A percentile compares a stretch with the other conserved stretches of the same genome.
These are phyloP conservation scores for Paragyromitra xinjiangensis DNA, from an alignment of 495 filamentous ascomycete species.

Conservation along the genomic window DNA sequence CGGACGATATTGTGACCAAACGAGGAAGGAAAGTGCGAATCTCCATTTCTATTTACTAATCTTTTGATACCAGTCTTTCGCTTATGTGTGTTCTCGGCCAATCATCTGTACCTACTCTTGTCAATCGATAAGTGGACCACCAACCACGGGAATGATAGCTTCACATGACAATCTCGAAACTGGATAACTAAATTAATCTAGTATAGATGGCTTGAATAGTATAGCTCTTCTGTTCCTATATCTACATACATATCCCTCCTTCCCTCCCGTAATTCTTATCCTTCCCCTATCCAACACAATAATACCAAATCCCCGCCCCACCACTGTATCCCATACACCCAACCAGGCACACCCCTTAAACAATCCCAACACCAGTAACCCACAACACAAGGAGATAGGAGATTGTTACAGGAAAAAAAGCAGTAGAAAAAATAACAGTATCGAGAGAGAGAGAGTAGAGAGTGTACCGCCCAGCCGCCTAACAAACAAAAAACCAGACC, in stretches of 20 bases:
- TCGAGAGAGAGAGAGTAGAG: constrained; percentile 22
- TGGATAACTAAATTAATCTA: neutral
- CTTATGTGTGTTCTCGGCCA: neutral
- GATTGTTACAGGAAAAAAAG: neutral
- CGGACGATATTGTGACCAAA: neutral
- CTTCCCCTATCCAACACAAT: neutral
- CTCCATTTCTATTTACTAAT: neutral
- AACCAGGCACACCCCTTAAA: constrained; percentile 1
- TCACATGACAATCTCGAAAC: constrained; percentile 7
- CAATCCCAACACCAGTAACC: constrained; percentile 27
- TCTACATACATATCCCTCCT: constrained; percentile 1
- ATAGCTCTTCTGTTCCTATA: constrained; percentile 9
- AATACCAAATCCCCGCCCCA: neutral
- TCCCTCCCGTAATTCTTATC: neutral
- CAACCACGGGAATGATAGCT: neutral
- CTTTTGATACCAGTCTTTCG: neutral
- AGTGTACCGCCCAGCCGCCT: constrained; percentile 6
- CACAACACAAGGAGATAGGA: constrained; percentile 28
- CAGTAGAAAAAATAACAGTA: neutral
- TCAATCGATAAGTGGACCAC: neutral
- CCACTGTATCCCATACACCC: neutral
- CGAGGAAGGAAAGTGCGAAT: neutral
- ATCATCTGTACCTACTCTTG: neutral
- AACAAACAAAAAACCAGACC: neutral
- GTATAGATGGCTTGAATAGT: constrained; percentile 18